Percentiles rank a stretch among this genome's conserved stretches.
These are phyloP conservation scores for Cladosporium sp. DNA, from an alignment of 2,329 filamentous ascomycete genomes.

Conservation along the genomic window DNA sequence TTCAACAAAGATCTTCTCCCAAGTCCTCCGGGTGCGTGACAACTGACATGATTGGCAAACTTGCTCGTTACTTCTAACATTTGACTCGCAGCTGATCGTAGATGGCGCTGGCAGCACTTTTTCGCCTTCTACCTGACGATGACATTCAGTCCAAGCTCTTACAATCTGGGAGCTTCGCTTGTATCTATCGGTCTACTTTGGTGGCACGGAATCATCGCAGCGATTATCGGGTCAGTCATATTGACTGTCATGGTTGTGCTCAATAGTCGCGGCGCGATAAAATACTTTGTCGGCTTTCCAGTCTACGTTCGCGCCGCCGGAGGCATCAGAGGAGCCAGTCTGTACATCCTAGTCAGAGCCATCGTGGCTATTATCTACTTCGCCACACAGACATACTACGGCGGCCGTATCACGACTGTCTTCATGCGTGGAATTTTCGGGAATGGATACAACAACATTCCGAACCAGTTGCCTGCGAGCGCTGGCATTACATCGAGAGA, in stretches of 20 bases:
- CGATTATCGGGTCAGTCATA: not conserved
- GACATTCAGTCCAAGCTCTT: slow-evolving; percentile 32
- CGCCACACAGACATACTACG: slow-evolving; percentile 31
- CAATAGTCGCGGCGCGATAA: slow-evolving; percentile 38
- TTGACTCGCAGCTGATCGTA: slow-evolving; percentile 12
- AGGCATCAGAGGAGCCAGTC: slow-evolving; percentile 46
- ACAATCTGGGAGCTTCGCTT: slow-evolving; percentile 37
- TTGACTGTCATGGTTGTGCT: slow-evolving; percentile 35
- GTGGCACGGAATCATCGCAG: slow-evolving; percentile 12
- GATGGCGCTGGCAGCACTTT: slow-evolving; percentile 35
- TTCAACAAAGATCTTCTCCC: slow-evolving; percentile 9
- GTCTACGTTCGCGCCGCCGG: slow-evolving; percentile 39
- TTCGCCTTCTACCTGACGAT: slow-evolving; percentile 39
- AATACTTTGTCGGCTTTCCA: slow-evolving; percentile 41
- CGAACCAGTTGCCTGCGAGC: slow-evolving; percentile 31
- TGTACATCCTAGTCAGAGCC: slow-evolving; percentile 44
- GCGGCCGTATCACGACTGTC: slow-evolving; percentile 29
- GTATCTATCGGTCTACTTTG: slow-evolving; percentile 33
- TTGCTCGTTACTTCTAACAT: not conserved
- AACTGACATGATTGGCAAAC: too few species aligned
- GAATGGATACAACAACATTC: slow-evolving; percentile 37
- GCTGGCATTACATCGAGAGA: slow-evolving; percentile 38
- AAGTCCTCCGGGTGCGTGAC: not conserved
- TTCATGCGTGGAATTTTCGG: slow-evolving; percentile 40
- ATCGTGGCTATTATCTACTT: slow-evolving; percentile 46